Evolutionary conservation across 192 early-diverging fungal genomes (phyloP), one percentile per base, ranked within the genome.

Genomic region (Dissophora ornata): DNA sequence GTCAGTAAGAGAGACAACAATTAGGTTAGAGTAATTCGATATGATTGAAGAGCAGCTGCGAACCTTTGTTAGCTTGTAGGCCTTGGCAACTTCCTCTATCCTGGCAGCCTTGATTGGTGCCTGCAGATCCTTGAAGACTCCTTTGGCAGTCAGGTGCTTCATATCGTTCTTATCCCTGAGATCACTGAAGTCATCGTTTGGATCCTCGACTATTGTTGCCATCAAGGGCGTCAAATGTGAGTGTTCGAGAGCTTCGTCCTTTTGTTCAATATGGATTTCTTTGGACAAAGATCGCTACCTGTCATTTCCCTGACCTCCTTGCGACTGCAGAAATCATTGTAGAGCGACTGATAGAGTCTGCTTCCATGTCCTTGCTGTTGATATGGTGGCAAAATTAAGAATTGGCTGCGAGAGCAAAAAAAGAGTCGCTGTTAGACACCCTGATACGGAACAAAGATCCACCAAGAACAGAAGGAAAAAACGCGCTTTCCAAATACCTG

Each of bases 311-410:
- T 64, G 29, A 92, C 73, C 7, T 90, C 71, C 8, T 63, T 50
- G 22, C 85, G 67, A 15, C 46, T 40, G 19, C 81, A 63, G 36
- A 87, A 87, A n/a, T 70, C 40, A 13, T 82, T 36, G 73, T 93
- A 90, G 8, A 94, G 65, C 8, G 81, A 78, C 19, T 75, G 60
- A 67, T 96, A 96, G 8, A 96, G 74, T 49, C 66, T 79, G 46
- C 89, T 84, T 56, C 95, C 97, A 78, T 96, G 94, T 25, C 94
- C 94, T 55, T 87, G 79, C 50, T 85, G 81, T 67, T 95, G 95
- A 79, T 85, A 97, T 40, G 95, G 91, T 26, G 97, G 97, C 60
- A 98, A 71, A n/a, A 98, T 88, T 10, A 98, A 62, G 65, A 97
- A 95, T 86, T 98, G 97, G 75, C 95, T 94, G 55, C 18, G 52